Evolutionary conservation across 495 filamentous ascomycete species (phyloP).

Genomic region (Penicillium silybi): DNA sequence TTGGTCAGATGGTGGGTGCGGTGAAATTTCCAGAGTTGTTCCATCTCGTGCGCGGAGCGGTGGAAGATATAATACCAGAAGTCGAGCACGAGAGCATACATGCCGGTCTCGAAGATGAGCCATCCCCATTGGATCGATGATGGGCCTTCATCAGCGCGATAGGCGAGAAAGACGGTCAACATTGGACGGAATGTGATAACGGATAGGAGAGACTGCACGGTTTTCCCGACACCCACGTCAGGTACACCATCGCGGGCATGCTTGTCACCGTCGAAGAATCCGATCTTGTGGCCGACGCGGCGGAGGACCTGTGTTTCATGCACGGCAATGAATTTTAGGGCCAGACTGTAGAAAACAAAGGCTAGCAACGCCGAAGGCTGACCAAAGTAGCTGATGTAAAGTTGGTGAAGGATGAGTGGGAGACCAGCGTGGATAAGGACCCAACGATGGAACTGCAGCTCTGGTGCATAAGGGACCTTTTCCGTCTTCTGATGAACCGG

Average conservation of each 20-base stretch:
- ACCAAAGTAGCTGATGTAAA: constrained; percentile 15
- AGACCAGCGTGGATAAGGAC: constrained; percentile 19
- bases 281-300: constrained; percentile 18
- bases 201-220: constrained; percentile 9
- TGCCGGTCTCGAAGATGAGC: constrained; percentile 28
- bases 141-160: constrained; percentile 9
- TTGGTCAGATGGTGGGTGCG: constrained; percentile 39
- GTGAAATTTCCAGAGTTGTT: constrained; percentile 33
- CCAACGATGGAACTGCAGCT: constrained; percentile 19
- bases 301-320: constrained; percentile 21
- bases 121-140: constrained; percentile 44
- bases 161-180: constrained; percentile 16
- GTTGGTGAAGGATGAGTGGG: constrained; percentile 23
- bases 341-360: constrained; percentile 22
- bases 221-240: constrained; percentile 18
- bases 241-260: constrained; percentile 22
- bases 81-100: constrained; percentile 33
- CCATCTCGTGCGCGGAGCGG: constrained; percentile 28
- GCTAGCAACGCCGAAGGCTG: constrained; percentile 9
- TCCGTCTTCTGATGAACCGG: constrained; percentile 26
- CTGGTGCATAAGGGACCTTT: constrained; percentile 23
- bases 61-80: constrained; percentile 40
- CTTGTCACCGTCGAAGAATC: constrained; percentile 23
- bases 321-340: constrained; percentile 19
- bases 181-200: constrained; percentile 10